Evolutionary conservation across 148 eudicot genomes (phyloP).

Genomic region (Pharnaceum exiguum): DNA sequence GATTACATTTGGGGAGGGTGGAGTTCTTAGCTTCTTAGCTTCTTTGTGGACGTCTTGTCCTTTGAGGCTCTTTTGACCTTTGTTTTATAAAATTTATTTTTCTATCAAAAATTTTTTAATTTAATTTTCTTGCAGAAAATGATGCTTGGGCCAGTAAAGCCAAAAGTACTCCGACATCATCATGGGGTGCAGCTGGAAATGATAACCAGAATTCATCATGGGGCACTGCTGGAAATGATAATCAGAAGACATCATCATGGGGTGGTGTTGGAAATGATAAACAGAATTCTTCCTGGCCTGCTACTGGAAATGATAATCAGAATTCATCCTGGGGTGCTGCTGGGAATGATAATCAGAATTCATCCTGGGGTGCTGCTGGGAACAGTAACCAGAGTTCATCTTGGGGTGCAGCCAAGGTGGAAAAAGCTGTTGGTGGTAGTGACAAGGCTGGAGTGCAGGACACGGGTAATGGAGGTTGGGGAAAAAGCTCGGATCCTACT

Average conservation of each 20-base stretch:
- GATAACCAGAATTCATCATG: too few relatives aligned
- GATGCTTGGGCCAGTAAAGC: slow-evolving; percentile 3
- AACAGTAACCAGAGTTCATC: too few relatives aligned
- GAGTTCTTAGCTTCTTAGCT: slow-evolving; percentile 12
- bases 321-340: too few relatives aligned
- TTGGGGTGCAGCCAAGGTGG: slow-evolving; percentile 21
- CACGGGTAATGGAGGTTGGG: slow-evolving; percentile 8
- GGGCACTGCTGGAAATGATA: too few relatives aligned
- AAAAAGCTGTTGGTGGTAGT: slow-evolving; percentile 11
- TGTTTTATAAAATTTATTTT: background rate
- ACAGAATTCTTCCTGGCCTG: too few relatives aligned
- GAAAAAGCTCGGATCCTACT: slow-evolving; percentile 7
- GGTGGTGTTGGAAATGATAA: too few relatives aligned
- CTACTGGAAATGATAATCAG: too few relatives aligned
- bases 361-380: slow-evolving; percentile 44
- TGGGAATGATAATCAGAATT: too few relatives aligned
- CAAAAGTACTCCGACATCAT: slow-evolving; percentile 2
- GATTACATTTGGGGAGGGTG: too few relatives aligned
- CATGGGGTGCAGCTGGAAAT: background rate
- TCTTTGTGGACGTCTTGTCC: too few relatives aligned
- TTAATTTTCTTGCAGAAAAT: background rate
- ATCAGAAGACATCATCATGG: too few relatives aligned
- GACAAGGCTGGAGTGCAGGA: slow-evolving; percentile 29
- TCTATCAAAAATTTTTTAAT: background rate
- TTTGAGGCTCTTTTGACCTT: too few relatives aligned